phyloP scores from a whole-genome alignment of 2,329 filamentous ascomycete genomes.

The Ophiognomonia clavigignenti-juglandacearum region DNA sequence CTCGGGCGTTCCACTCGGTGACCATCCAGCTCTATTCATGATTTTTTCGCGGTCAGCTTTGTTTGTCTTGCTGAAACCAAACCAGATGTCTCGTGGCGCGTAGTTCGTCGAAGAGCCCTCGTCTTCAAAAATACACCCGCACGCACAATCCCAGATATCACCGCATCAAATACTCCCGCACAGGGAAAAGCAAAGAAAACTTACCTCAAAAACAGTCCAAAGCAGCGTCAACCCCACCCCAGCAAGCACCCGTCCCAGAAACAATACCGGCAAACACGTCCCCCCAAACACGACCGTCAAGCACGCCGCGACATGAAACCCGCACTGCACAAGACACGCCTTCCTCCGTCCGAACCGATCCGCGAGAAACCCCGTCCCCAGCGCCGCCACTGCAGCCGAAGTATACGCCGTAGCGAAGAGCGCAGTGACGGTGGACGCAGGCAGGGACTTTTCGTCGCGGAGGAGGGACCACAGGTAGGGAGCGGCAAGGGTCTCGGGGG shows the following conservation, averaged over 20 bases:
- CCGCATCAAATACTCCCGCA: too few relatives aligned
- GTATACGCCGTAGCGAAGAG: constrained; percentile 17
- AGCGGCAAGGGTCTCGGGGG: constrained; percentile 16
- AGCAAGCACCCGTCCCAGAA: constrained; percentile 38
- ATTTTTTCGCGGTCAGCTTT: too few relatives aligned
- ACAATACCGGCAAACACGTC: constrained; percentile 13
- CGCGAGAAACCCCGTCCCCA: constrained; percentile 16
- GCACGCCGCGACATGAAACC: constrained; percentile 14
- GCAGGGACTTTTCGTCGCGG: constrained; percentile 16
- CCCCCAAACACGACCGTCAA: constrained; percentile 15
- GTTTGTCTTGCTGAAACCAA: too few relatives aligned
- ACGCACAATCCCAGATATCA: too few relatives aligned
- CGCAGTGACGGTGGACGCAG: constrained; percentile 15
- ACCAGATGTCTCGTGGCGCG: too few relatives aligned
- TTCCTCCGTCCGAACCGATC: constrained; percentile 16
- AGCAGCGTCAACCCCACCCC: constrained; percentile 49
- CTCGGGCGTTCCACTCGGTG: constrained; percentile 45
- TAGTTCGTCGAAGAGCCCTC: too few relatives aligned
- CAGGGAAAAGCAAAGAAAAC: too few relatives aligned
- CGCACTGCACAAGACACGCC: constrained; percentile 16
- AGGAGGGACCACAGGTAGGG: constrained; percentile 18
- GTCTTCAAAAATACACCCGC: too few relatives aligned
- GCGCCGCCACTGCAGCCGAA: constrained; percentile 17
- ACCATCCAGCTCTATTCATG: constrained; percentile 47
- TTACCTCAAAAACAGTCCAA: constrained; percentile 47